Conservation (phyloP, 441 rosid genomes). For the Gossypium gossypioides region DNA sequence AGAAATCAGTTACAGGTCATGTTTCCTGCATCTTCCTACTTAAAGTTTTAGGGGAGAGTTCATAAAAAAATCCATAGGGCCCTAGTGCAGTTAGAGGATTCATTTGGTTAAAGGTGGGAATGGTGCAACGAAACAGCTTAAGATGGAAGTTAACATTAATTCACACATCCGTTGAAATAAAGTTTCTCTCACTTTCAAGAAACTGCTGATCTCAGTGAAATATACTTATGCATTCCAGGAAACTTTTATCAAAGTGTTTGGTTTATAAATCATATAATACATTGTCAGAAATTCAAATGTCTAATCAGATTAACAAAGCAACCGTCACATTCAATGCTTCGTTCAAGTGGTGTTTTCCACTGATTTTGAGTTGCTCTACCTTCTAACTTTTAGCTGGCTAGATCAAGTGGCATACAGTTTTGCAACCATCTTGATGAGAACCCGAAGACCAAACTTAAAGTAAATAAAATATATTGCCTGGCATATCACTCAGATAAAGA, state of each 20-base stretch:
- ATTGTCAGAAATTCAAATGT: background rate
- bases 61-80: background rate
- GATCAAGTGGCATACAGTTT: background rate
- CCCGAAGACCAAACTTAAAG: background rate
- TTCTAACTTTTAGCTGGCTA: background rate
- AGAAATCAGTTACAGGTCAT: background rate
- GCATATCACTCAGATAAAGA: background rate
- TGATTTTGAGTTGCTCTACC: background rate
- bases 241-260: background rate
- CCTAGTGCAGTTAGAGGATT: background rate
- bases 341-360: background rate
- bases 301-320: background rate
- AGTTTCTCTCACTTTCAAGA: background rate
- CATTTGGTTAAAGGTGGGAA: background rate
- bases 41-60: background rate
- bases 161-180: background rate
- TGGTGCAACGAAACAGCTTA: background rate
- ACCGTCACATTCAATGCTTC: background rate
- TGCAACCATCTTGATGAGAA: background rate
- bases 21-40: background rate
- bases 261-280: background rate
- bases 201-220: background rate
- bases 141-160: background rate
- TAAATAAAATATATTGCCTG: background rate
- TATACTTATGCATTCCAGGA: background rate